Base-by-base conservation (phyloP, 2,329 filamentous ascomycete species). In the Magnaporthiopsis incrustans region DNA sequence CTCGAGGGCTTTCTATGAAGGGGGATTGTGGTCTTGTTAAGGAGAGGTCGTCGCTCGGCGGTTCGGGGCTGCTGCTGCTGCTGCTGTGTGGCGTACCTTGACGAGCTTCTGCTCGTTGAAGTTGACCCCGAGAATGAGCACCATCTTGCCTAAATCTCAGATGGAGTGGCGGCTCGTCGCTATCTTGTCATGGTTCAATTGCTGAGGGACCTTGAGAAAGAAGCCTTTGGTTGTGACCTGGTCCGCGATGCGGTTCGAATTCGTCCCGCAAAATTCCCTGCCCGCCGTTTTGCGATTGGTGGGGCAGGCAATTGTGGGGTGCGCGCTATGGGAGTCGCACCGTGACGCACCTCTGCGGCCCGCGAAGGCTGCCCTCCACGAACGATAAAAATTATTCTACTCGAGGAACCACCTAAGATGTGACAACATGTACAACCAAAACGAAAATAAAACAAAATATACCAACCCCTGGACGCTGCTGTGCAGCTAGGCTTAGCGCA, bases 31-130 rank as follows among this genome's bases (percentile, higher is more conserved):
- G 44, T 33, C 15, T 6, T 18, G 30, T 56, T 53, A 58, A 56
- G 22, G 32, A 33, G n/a, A 18, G 35, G 35, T 6, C 14, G 35
- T 15, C 35, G 35, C 12, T 38, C 22, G 32, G n/a, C 7, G 18
- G 35, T 32, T 26, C 11, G 15, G 22, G 33, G n/a, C n/a, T 25
- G n/a, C 18, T 14, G 58, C 22, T 35, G 25, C 35, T n/a, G 30
- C 12, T 25, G 32, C 30, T 32, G 30, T 7, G 57, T 10, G 33
- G 65, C 78, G 75, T 86, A 91, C 92, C 82, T 90, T 89, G 75
- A 98, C 89, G 73, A 97, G 85, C 77, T 89, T 88, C 72, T 81
- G 79, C 79, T 97, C 93, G 70, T 85, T 80, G 81, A 98, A 97
- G 80, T 90, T 93, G 80, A 91, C 82, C 71, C 91, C 91, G 73